phyloP scores from a whole-genome alignment of 805 yeast genomes.

The Ogataea allantospora region DNA sequence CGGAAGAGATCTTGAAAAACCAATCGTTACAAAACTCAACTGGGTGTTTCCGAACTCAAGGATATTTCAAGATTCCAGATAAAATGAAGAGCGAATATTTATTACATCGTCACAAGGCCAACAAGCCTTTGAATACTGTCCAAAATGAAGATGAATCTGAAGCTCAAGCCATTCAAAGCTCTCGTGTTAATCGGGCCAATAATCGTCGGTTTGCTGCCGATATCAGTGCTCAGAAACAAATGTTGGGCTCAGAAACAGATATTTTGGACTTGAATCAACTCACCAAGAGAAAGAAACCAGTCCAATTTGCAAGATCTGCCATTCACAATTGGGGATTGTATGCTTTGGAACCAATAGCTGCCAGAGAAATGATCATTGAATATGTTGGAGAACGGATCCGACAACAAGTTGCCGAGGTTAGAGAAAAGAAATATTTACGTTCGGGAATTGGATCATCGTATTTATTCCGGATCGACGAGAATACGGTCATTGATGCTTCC shows the following conservation, averaged over 20 bases:
- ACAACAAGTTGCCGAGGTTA: slow-evolving; percentile 89
- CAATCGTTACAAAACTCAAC: slow-evolving; percentile 39
- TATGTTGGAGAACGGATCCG: slow-evolving; percentile 94
- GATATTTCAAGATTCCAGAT: slow-evolving; percentile 72
- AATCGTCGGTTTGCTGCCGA: slow-evolving; percentile 89
- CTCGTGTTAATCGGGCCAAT: slow-evolving; percentile 82
- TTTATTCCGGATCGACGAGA: slow-evolving; percentile 87
- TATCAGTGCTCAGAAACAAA: slow-evolving; percentile 74
- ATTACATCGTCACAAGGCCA: slow-evolving; percentile 73
- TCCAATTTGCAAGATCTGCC: slow-evolving; percentile 94
- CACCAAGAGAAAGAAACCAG: slow-evolving; percentile 88
- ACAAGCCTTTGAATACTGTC: slow-evolving; percentile 73
- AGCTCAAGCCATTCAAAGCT: slow-evolving; percentile 49
- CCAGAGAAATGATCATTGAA: slow-evolving; percentile 95
- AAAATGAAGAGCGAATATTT: slow-evolving; percentile 69
- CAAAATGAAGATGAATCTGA: slow-evolving; percentile 55
- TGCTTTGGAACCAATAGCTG: slow-evolving; percentile 94
- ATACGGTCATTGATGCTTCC: slow-evolving; percentile 95
- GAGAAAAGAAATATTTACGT: slow-evolving; percentile 80
- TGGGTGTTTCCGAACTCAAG: slow-evolving; percentile 70
- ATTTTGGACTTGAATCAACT: slow-evolving; percentile 80
- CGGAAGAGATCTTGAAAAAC: slow-evolving; percentile 27
- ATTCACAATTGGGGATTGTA: slow-evolving; percentile 98
- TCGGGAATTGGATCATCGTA: slow-evolving; percentile 96
- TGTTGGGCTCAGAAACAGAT: slow-evolving; percentile 79